Conservation (phyloP, 768 basidiomycete species). For the Daedaleopsis nitida region DNA sequence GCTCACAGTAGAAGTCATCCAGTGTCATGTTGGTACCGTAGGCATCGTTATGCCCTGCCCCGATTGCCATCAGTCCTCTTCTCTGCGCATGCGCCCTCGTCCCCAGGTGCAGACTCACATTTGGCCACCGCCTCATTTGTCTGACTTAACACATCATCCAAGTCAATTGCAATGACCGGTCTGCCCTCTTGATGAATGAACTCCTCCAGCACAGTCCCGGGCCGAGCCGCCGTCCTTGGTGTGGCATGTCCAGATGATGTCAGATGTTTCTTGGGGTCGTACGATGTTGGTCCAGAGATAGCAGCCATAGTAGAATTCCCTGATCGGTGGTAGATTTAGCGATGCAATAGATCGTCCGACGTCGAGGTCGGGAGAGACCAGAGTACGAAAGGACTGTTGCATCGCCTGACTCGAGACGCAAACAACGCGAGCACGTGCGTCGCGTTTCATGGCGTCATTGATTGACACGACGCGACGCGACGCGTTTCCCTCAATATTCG, state of each 20-base stretch:
- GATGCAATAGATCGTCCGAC: no score
- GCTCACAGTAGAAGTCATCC: conserved; percentile 63
- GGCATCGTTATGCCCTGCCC: conserved; percentile 64
- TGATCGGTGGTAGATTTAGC: no score
- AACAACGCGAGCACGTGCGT: conserved; percentile 18
- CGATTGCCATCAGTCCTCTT: background rate
- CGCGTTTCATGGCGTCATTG: conserved; percentile 13
- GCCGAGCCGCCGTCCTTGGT: conserved; percentile 16
- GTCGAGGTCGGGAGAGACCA: no score
- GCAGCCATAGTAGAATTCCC: background rate
- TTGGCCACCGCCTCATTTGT: conserved; percentile 61
- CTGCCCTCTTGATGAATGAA: conserved; percentile 19
- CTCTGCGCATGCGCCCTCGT: background rate
- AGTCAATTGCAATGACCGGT: conserved; percentile 60
- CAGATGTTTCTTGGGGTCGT: conserved; percentile 8
- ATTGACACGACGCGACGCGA: conserved; percentile 6
- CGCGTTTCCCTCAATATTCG: background rate
- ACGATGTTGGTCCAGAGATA: background rate
- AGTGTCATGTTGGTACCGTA: conserved; percentile 59
- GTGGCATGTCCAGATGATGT: conserved; percentile 9
- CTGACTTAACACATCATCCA: conserved; percentile 67
- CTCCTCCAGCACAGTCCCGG: conserved; percentile 24
- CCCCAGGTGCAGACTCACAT: conserved; percentile 44
- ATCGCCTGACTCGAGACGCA: background rate
- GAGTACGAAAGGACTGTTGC: background rate